Evolutionary conservation across 257 asterid species (phyloP).

Genomic region (Forsythia viridissima): DNA sequence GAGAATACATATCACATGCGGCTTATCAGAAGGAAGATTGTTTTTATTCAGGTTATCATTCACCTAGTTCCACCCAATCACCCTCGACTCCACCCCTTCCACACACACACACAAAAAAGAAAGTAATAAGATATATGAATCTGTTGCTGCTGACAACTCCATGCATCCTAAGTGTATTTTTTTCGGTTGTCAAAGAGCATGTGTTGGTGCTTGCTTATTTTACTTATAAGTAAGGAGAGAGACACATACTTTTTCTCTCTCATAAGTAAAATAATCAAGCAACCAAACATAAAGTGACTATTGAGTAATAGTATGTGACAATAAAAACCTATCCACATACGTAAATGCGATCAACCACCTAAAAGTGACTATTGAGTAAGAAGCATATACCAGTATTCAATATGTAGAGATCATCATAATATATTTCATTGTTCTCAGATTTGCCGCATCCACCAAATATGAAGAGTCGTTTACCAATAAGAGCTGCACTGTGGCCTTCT

Average conservation of each 20-base stretch:
- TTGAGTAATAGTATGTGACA: neutral
- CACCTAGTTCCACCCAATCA: neutral
- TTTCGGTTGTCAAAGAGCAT: neutral
- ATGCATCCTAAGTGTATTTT: neutral
- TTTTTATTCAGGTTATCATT: neutral
- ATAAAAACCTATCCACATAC: neutral
- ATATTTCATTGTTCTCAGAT: slow-evolving; percentile 61
- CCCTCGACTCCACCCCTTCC: neutral
- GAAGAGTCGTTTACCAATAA: slow-evolving; percentile 85
- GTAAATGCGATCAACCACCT: slow-evolving; percentile 1
- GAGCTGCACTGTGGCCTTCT: slow-evolving; percentile 98
- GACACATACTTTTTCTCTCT: too few species aligned
- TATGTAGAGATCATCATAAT: slow-evolving; percentile 90
- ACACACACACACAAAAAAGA: neutral
- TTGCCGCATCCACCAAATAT: slow-evolving; percentile 97
- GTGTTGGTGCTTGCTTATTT: too few species aligned
- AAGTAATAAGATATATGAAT: neutral
- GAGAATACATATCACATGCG: neutral
- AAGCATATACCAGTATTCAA: slow-evolving; percentile 69
- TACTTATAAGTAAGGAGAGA: too few species aligned
- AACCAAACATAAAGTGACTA: too few species aligned
- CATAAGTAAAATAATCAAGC: too few species aligned
- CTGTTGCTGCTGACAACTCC: neutral
- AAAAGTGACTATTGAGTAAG: neutral
- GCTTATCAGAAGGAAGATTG: neutral